Conservation (phyloP, 345 rosid species). For the Mangifera indica region DNA sequence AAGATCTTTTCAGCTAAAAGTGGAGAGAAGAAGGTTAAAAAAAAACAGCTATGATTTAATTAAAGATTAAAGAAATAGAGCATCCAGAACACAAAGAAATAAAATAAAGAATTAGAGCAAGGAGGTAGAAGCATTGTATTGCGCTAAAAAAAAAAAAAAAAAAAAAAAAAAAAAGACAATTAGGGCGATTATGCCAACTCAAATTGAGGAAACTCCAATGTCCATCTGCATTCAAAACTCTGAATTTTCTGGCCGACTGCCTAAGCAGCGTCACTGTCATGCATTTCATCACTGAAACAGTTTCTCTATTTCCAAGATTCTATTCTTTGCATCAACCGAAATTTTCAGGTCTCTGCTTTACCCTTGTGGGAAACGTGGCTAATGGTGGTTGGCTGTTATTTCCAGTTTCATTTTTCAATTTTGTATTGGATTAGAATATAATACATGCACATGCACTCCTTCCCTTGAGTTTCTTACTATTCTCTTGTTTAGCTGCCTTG, state of each 20-base stretch:
- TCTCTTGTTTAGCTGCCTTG: no score
- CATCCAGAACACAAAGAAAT: constrained; percentile 16
- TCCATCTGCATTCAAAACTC: neutral
- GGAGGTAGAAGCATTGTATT: neutral
- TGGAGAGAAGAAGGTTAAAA: constrained; percentile 1
- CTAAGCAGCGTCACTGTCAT: neutral
- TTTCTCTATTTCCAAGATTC: neutral
- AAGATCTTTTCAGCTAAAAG: constrained; percentile 25
- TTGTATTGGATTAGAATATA: no score
- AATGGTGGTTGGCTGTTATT: neutral
- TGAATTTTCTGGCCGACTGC: constrained; percentile 5
- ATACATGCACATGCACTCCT: no score
- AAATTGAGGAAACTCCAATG: constrained; percentile 51
- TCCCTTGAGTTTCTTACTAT: no score
- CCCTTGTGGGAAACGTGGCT: neutral
- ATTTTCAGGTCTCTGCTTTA: neutral
- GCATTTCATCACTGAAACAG: neutral
- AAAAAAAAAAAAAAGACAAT: neutral
- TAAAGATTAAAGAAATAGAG: neutral
- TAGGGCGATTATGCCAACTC: constrained; percentile 41
- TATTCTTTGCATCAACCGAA: neutral
- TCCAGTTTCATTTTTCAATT: neutral
- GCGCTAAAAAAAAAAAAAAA: constrained; percentile 23
- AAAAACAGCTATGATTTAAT: neutral
- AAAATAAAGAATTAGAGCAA: neutral